Evolutionary conservation across 257 asterid genomes (phyloP).

Genomic region (Misopates orontium): DNA sequence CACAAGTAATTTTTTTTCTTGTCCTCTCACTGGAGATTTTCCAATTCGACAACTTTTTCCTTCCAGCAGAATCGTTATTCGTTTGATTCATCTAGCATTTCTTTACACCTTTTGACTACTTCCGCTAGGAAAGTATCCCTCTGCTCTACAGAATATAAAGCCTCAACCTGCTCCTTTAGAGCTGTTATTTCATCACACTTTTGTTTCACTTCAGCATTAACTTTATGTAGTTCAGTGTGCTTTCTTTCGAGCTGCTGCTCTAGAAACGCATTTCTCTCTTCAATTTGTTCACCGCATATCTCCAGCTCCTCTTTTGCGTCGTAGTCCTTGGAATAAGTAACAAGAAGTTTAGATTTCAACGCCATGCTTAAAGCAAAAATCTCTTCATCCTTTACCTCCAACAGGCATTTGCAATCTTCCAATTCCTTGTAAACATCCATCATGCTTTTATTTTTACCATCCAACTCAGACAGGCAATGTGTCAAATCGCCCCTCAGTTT

Average conservation of each 20-base stretch:
- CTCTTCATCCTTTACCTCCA: conserved; percentile 40
- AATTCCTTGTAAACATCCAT: conserved; percentile 30
- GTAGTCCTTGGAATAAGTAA: conserved; percentile 30
- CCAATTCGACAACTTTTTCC: conserved; percentile 25
- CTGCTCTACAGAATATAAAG: conserved; percentile 28
- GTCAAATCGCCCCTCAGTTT: conserved; percentile 31
- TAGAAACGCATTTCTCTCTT: conserved; percentile 29
- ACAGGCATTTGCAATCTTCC: conserved; percentile 27
- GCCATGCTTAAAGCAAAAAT: conserved; percentile 23
- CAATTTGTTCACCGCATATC: conserved; percentile 18
- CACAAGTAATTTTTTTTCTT: conserved; percentile 5
- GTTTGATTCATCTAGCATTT: conserved; percentile 36
- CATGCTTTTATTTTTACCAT: conserved; percentile 26
- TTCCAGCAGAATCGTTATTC: conserved; percentile 21
- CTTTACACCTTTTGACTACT: conserved; percentile 28
- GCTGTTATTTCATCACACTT: conserved; percentile 25
- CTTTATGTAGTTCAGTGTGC: conserved; percentile 21
- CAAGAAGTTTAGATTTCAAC: conserved; percentile 37
- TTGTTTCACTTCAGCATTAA: conserved; percentile 31
- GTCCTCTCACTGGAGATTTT: conserved; percentile 28
- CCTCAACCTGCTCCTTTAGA: conserved; percentile 22
- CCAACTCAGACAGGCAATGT: conserved; percentile 34
- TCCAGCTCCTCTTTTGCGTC: conserved; percentile 33
- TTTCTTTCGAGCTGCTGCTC: conserved; percentile 32
- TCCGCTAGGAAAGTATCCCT: conserved; percentile 25